Evolutionary conservation across 148 eudicot species (phyloP).

Genomic region (Camellia sinensis): DNA sequence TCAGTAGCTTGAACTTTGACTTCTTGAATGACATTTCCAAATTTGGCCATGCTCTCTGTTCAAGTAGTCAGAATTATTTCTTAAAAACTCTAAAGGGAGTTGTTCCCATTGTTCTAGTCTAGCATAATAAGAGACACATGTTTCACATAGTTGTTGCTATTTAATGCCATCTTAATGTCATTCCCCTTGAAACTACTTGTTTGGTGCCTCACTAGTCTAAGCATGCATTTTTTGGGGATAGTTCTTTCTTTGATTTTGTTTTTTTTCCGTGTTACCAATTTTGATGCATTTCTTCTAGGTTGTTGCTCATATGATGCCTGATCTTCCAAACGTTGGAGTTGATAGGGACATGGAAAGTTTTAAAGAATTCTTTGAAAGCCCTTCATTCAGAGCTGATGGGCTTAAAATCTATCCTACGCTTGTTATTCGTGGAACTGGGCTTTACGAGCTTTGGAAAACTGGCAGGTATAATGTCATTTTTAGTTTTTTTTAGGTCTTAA

Average conservation of each 20-base stretch:
- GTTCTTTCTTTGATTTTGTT: neutral
- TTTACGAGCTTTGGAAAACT: constrained; percentile 98
- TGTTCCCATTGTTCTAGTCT: neutral
- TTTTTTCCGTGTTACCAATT: neutral
- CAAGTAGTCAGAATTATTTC: neutral
- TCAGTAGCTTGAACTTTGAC: neutral
- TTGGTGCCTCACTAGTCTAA: neutral
- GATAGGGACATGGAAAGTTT: constrained; percentile 98
- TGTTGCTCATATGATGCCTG: constrained; percentile 99
- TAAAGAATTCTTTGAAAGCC: constrained; percentile 97
- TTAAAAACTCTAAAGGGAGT: neutral
- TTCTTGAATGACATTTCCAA: neutral
- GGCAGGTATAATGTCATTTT: constrained; percentile 60
- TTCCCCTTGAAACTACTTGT: neutral
- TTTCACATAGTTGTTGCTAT: constrained; percentile 6
- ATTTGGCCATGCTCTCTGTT: neutral
- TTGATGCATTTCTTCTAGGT: constrained; percentile 48
- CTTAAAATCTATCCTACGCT: constrained; percentile 98
- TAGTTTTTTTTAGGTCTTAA: neutral
- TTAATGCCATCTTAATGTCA: neutral
- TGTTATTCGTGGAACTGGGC: constrained; percentile 99
- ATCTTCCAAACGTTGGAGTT: constrained; percentile 98
- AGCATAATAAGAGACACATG: neutral
- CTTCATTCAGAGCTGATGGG: constrained; percentile 92
- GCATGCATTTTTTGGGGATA: neutral